Evolutionary conservation across 345 rosid genomes (phyloP).

Genomic region (Citrus cavaleriei): DNA sequence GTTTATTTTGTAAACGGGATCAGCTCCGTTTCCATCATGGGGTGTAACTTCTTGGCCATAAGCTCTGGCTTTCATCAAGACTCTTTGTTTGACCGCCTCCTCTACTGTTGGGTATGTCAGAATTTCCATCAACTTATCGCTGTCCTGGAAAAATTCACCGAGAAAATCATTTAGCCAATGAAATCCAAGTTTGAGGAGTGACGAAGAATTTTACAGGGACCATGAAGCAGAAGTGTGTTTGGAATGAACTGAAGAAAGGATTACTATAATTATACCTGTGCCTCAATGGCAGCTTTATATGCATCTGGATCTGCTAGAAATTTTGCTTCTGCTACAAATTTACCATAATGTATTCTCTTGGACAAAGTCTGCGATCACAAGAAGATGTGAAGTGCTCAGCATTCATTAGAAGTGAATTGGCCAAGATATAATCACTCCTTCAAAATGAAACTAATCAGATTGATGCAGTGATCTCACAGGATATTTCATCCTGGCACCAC

Average conservation of each 20-base stretch:
- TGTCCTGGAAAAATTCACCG: constrained; percentile 38
- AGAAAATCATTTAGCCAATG: not conserved
- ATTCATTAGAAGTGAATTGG: not conserved
- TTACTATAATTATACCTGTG: constrained; percentile 45
- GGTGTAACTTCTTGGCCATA: constrained; percentile 50
- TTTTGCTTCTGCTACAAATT: constrained; percentile 93
- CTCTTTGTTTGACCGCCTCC: constrained; percentile 58
- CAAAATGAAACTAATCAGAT: not conserved
- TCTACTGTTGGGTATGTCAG: constrained; percentile 58
- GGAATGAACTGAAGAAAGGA: not conserved
- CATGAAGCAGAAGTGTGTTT: not conserved
- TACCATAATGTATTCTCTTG: constrained; percentile 92
- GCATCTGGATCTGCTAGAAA: constrained; percentile 65
- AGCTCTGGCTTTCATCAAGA: constrained; percentile 60
- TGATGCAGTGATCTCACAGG: not conserved
- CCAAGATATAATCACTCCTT: not conserved
- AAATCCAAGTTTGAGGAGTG: not conserved
- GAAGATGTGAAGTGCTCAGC: not conserved
- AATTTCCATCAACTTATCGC: constrained; percentile 42
- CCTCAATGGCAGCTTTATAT: constrained; percentile 59
- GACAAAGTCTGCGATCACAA: constrained; percentile 62
- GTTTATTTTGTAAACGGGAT: constrained; percentile 54
- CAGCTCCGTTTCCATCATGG: constrained; percentile 16
- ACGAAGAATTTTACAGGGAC: not conserved
- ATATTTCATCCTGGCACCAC: not conserved